Percentiles rank a stretch among this genome's conserved stretches.
phyloP scores from a whole-genome alignment of 305 asterid genomes.

The Rubia tinctorum region DNA sequence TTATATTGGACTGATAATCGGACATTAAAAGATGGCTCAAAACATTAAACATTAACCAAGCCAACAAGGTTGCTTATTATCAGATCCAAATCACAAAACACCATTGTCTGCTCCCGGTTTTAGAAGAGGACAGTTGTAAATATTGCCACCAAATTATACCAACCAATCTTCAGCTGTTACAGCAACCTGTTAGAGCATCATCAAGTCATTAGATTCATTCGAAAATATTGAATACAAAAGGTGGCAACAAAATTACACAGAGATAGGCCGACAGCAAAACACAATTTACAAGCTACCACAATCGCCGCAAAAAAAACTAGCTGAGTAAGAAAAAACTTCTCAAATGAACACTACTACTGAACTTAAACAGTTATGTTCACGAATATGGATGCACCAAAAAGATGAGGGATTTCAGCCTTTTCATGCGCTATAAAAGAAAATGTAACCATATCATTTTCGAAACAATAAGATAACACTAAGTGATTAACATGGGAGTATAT shows the following conservation, averaged over 20 bases:
- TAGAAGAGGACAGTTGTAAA: background rate
- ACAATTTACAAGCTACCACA: background rate
- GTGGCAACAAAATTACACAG: background rate
- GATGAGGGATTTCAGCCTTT: background rate
- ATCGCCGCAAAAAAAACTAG: background rate
- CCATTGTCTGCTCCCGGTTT: background rate
- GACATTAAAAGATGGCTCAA: background rate
- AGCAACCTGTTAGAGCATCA: constrained; percentile 6
- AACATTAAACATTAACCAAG: background rate
- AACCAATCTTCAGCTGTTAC: constrained; percentile 1
- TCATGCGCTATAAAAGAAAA: background rate
- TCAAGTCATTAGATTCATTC: constrained; percentile 1
- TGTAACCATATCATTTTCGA: background rate
- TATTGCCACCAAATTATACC: background rate
- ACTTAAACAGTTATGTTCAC: background rate
- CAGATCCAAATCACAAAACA: background rate
- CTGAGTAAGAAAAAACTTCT: background rate
- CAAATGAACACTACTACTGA: background rate
- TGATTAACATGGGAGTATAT: background rate
- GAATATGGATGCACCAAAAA: background rate
- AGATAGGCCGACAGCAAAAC: background rate
- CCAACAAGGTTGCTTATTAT: background rate
- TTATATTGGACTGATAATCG: background rate
- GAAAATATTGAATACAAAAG: background rate
- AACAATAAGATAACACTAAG: background rate